phyloP scores from a whole-genome alignment of 176 grass and related monocot genomes.

The Rhynchospora tenuis region DNA sequence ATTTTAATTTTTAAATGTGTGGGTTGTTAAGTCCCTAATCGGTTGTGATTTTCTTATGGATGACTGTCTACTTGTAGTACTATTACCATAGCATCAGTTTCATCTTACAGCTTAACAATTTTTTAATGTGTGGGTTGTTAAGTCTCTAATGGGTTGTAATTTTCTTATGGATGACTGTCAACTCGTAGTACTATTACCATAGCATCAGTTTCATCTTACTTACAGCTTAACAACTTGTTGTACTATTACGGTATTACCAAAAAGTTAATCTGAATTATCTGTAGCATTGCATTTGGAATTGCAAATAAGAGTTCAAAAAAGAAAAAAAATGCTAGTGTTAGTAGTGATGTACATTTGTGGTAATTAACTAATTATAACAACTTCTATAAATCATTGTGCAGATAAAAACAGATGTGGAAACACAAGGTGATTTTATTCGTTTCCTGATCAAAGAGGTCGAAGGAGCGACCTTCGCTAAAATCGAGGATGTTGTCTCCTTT shows the following conservation, averaged over 20 bases:
- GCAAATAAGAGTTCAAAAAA: not conserved
- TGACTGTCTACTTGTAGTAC: not conserved
- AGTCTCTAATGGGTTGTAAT: not conserved
- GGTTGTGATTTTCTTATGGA: not conserved
- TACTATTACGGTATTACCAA: not conserved
- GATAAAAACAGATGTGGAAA: conserved; percentile 92
- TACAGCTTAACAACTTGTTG: not conserved
- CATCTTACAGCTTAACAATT: not conserved
- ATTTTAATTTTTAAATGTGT: not conserved
- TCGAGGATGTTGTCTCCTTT: conserved; percentile 83
- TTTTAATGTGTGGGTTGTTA: not conserved
- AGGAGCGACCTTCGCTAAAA: conserved; percentile 46
- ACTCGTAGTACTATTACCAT: not conserved
- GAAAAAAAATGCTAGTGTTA: not conserved
- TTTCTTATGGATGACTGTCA: not conserved
- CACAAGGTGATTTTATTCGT: conserved; percentile 78
- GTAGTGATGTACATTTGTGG: not conserved
- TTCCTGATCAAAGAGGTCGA: conserved; percentile 90
- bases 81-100: not conserved
- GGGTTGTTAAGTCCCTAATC: not conserved
- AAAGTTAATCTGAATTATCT: not conserved
- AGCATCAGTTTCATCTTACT: not conserved
- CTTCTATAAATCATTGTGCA: conserved; percentile 2
- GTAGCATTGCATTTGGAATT: not conserved
- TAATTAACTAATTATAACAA: not conserved